Evolutionary conservation across 352 stramenopile genomes (phyloP).

Genomic region (Pythium aquatile): DNA sequence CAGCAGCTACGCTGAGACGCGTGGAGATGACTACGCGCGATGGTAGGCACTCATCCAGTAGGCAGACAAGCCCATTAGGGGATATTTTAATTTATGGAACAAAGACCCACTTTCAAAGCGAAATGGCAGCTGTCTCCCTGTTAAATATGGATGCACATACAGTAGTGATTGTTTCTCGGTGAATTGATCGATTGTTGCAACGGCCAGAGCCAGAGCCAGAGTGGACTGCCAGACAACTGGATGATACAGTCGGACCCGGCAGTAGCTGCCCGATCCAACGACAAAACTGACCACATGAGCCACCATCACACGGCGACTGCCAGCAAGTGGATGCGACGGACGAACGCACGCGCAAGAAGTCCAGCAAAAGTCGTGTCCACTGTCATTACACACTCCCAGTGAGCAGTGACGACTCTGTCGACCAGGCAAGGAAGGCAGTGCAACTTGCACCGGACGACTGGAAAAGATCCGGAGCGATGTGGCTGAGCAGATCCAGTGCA

Average conservation of each 20-base stretch:
- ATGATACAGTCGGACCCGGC: conserved; percentile 2
- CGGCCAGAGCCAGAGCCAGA: conserved; percentile 12
- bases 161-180: conserved; percentile 4
- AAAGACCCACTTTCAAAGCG: background rate
- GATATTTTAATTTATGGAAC: conserved; percentile 9
- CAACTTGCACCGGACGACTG: background rate
- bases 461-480: no score
- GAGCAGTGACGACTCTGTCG: background rate
- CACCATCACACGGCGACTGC: background rate
- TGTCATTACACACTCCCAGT: background rate
- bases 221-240: conserved; percentile 2
- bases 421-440: background rate
- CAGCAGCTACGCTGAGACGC: background rate
- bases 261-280: conserved; percentile 21
- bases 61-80: background rate
- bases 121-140: background rate
- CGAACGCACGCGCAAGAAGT: background rate
- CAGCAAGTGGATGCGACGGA: background rate
- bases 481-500: no score
- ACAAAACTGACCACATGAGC: conserved; percentile 17
- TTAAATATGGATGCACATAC: background rate
- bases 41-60: conserved; percentile 5
- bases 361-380: background rate
- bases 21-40: conserved; percentile 2
- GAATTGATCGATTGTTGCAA: background rate